phyloP scores from a whole-genome alignment of 306 rosid genomes.

The Rosa rugosa region DNA sequence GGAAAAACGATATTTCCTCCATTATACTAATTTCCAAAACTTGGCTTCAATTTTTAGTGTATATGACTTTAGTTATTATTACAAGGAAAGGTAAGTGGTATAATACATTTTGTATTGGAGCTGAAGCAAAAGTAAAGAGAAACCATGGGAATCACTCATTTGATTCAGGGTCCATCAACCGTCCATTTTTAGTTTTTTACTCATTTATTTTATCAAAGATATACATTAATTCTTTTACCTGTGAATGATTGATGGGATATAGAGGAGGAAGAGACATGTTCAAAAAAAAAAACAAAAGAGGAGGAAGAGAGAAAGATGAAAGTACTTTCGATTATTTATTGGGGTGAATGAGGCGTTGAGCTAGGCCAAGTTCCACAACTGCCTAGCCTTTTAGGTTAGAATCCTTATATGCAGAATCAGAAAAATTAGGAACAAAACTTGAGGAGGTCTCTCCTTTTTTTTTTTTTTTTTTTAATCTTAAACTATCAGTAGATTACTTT shows the following conservation, averaged over 20 bases:
- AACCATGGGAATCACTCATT: conserved; percentile 32
- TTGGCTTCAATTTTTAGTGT: background rate
- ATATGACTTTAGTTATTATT: background rate
- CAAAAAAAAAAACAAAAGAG: too few relatives aligned
- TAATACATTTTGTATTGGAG: conserved; percentile 24
- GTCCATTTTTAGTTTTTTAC: conserved; percentile 15
- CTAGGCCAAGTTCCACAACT: conserved; percentile 22
- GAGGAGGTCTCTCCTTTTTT: background rate
- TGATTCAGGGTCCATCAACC: conserved; percentile 28
- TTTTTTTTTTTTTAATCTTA: background rate
- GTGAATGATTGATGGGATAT: conserved; percentile 27
- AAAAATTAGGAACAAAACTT: background rate
- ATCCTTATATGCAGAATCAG: background rate
- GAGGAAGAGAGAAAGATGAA: conserved; percentile 33
- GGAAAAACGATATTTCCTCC: conserved; percentile 50
- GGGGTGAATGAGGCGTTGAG: conserved; percentile 55
- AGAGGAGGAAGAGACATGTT: background rate
- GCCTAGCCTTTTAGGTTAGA: conserved; percentile 13
- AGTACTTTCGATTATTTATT: conserved; percentile 47
- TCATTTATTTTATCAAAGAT: background rate
- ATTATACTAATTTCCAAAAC: conserved; percentile 45
- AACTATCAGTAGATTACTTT: too few relatives aligned
- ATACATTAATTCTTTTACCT: background rate
- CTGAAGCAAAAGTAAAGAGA: conserved; percentile 29
- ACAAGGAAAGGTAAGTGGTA: background rate